Base-by-base conservation (phyloP, 352 stramenopile genomes). In the Globisporangium sylvaticum region DNA sequence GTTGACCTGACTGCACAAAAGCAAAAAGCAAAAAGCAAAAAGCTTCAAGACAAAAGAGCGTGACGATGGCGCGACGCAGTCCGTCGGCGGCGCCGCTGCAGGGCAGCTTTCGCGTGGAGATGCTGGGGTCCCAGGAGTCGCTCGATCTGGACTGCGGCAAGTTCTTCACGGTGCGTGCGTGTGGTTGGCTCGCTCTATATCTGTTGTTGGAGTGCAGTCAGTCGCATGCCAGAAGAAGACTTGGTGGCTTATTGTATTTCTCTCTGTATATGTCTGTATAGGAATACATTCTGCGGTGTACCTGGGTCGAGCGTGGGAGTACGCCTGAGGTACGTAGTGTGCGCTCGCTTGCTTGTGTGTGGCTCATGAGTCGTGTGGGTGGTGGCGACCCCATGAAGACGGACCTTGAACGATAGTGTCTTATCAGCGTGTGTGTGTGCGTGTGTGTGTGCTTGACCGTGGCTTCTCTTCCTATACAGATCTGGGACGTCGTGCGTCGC, bases 241-340 rank as follows among this genome's bases (percentile, higher is more conserved):
- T 48, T 48, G 15, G 5, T 42, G 15, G 22, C 18, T 42, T 25
- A 15, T 3, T 54, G n/a, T 56, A 63, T 64, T 18, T 37, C 15
- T 53, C 12, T 62, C 10, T 18, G 50, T 59, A n/a, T 10, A n/a
- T 37, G 8, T 22, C 12, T 67, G n/a, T 12, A 4, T 39, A 95
- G 87, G 87, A 95, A 72, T 95, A 95, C 65, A 89, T 91, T 67
- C 66, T 95, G 60, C 85, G 86, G 10, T 94, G 84, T 71, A 89
- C 81, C 29, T 92, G 84, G 81, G 86, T 81, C 48, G 76, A 88
- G 48, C 63, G 67, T 34, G 79, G 80, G 71, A 70, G 63, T 7
- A 80, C 69, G 9, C 76, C 78, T 24, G 80, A 88, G 74, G 80
- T 88, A 53, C 25, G 46, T 27, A 25, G 7, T 44, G 6, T 62